Conservation (phyloP, 345 rosid species). For the Corchorus olitorius region DNA sequence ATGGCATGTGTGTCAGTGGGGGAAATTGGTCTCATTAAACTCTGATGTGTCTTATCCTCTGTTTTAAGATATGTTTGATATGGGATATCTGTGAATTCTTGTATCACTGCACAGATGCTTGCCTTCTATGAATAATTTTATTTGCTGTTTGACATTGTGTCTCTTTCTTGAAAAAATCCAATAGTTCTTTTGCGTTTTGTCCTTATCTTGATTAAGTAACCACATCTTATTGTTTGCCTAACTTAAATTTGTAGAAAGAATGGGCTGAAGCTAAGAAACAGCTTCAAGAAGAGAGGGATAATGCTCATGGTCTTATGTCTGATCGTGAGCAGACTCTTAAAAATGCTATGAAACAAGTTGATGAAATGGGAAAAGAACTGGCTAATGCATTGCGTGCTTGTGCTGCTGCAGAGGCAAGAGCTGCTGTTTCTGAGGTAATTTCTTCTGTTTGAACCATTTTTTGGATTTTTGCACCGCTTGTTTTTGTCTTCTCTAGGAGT, state of each 20-base stretch:
- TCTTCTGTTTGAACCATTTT: neutral
- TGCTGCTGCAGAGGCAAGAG: slow-evolving; percentile 86
- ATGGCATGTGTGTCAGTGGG: neutral
- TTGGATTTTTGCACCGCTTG: neutral
- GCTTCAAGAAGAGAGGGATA: slow-evolving; percentile 77
- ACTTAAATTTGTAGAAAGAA: slow-evolving; percentile 59
- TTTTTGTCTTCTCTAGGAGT: neutral
- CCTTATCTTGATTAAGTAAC: neutral
- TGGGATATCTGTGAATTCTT: neutral
- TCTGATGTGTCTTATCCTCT: neutral
- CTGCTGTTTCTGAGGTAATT: slow-evolving; percentile 84
- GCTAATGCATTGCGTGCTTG: slow-evolving; percentile 72
- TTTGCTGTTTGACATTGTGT: neutral
- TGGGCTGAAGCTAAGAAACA: slow-evolving; percentile 95
- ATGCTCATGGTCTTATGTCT: slow-evolving; percentile 55
- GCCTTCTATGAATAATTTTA: neutral
- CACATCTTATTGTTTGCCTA: neutral
- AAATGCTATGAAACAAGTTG: slow-evolving; percentile 80
- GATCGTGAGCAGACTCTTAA: slow-evolving; percentile 74
- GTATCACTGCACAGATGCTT: neutral
- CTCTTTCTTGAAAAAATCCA: neutral
- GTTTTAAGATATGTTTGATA: neutral
- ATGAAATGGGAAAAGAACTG: slow-evolving; percentile 78
- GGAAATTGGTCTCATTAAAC: neutral
- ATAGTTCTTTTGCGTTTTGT: too few relatives aligned